Conservation (phyloP, 176 grass and related monocot species). For the Zoysia pacifica region DNA sequence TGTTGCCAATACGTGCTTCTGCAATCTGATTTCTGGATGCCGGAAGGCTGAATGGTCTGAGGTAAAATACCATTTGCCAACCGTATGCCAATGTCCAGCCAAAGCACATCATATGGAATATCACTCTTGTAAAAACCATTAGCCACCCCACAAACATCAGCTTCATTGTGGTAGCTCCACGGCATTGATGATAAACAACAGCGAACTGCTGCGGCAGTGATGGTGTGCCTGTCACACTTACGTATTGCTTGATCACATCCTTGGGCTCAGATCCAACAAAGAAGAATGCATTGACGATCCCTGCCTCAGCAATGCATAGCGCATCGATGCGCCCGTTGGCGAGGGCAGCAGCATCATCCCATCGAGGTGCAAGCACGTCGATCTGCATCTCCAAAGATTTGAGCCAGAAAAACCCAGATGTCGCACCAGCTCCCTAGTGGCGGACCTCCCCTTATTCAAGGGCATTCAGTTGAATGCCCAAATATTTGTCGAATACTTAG, state of each 20-base stretch:
- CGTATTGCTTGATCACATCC: conserved; percentile 81
- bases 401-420: conserved; percentile 97
- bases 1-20: too few species aligned
- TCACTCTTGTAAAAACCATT: conserved; percentile 78
- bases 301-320: conserved; percentile 88
- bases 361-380: conserved; percentile 86
- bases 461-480: too few species aligned
- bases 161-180: conserved; percentile 95
- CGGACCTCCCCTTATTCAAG: too few species aligned
- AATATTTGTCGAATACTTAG: too few species aligned
- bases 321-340: conserved; percentile 55
- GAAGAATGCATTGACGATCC: conserved; percentile 78
- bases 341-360: conserved; percentile 41
- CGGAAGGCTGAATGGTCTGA: conserved; percentile 81
- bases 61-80: conserved; percentile 92
- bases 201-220: conserved; percentile 85
- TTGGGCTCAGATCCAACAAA: conserved; percentile 79
- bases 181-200: conserved; percentile 83
- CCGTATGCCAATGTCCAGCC: conserved; percentile 95
- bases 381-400: conserved; percentile 98
- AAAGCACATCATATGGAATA: conserved; percentile 95
- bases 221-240: conserved; percentile 73
- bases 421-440: not conserved
- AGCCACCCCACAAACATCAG: conserved; percentile 79
- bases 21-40: conserved; percentile 38